Base-by-base conservation (phyloP, 2,329 filamentous ascomycete genomes). In the Ceratocystis alfenasii region DNA sequence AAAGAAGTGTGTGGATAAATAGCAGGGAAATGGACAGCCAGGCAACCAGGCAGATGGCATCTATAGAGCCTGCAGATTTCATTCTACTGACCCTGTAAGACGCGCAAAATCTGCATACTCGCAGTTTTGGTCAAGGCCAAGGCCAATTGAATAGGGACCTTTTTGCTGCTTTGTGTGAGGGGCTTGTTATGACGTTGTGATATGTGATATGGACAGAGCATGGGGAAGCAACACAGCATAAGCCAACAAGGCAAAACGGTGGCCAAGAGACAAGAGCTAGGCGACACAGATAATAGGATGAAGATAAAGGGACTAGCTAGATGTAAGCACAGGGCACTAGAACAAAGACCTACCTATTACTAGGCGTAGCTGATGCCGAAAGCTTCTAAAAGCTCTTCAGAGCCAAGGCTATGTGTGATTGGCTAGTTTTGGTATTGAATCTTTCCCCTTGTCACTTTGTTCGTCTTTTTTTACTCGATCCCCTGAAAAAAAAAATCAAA, bases 21-120 rank as follows among this genome's bases (percentile, higher is more conserved):
- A 10, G n/a, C 10, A n/a, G 17, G 17, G 30, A 45, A 45, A n/a
- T 17, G 45, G n/a, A 7, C 36, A 44, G 59, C 22, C 5, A 53
- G 20, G 22, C 22, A 25, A 28, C 5, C 48, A 46, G 20, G 48
- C 48, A 10, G 25, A 25, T 25, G 28, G 33, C 36, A 36, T 30
- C 33, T 62, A 62, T 44, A 62, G 59, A 62, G 53, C 53, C 28
- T 30, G 12, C 53, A 59, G 53, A 59, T 33, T 59, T 25, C 28
- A 41, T 41, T 59, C 28, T 36, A 30, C 17, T 17, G 28, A 2
- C 53, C 53, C n/a, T 17, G 53, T 36, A 59, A 15, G 50, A 20
- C 7, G 50, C 10, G 36, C 36, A 41, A 41, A 41, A 10, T 41
- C 36, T 12, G 36, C 36, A 41, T 2, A 12, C 10, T 41, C 36